A percentile compares a stretch with the other conserved stretches of the same genome.
Evolutionary conservation across 2,329 filamentous ascomycete genomes (phyloP).

Genomic region (Trichoderma brevicompactum): DNA sequence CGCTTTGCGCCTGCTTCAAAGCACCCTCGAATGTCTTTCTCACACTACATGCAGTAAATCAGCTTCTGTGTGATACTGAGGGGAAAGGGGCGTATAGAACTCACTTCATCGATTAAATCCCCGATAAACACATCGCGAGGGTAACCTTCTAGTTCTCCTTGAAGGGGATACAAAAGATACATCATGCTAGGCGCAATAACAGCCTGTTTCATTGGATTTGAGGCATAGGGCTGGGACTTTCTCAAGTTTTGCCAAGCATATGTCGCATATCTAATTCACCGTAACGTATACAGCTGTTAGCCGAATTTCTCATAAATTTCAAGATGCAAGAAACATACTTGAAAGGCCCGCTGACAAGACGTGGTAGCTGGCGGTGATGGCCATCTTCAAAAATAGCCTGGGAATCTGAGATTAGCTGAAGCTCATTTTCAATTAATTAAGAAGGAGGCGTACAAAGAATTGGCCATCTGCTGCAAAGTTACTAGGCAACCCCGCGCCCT

Average conservation of each 20-base stretch:
- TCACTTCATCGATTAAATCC: constrained; percentile 26
- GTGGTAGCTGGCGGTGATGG: constrained; percentile 29
- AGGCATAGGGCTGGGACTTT: constrained; percentile 25
- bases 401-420: neutral
- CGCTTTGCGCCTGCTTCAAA: constrained; percentile 28
- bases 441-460: constrained; percentile 17
- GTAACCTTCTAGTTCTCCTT: constrained; percentile 28
- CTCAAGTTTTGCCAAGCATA: constrained; percentile 28
- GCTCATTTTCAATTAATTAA: neutral
- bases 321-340: constrained; percentile 3
- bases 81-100: neutral
- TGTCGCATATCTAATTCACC: constrained; percentile 16
- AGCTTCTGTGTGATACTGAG: neutral
- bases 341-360: constrained; percentile 28
- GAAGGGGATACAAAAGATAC: constrained; percentile 27
- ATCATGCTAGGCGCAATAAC: constrained; percentile 29
- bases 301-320: neutral
- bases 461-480: constrained; percentile 28
- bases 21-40: constrained; percentile 30
- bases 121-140: constrained; percentile 19
- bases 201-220: constrained; percentile 27
- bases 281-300: neutral
- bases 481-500: constrained; percentile 21
- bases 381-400: constrained; percentile 29
- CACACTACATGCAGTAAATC: constrained; percentile 3